A percentile compares a stretch with the other conserved stretches of the same genome.
Conservation (phyloP, 1,139 yeast species). For the Geotrichum fermentans region DNA sequence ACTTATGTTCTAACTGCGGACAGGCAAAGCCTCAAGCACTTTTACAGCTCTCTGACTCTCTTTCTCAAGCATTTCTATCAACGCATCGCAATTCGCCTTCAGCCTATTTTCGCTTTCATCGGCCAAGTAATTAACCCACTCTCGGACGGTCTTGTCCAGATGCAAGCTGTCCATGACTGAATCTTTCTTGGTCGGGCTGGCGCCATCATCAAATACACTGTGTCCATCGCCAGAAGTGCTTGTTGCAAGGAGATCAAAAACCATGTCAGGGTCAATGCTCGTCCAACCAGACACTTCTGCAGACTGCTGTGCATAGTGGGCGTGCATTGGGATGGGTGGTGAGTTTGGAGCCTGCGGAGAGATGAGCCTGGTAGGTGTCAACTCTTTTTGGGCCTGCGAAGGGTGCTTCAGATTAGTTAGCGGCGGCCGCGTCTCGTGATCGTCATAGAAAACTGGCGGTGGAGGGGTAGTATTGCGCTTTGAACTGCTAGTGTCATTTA, state of each 20-base stretch:
- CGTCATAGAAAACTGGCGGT: not conserved
- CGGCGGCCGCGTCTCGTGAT: not conserved
- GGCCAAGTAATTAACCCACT: slow-evolving; percentile 57
- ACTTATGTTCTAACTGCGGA: no score
- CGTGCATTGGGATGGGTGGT: slow-evolving; percentile 1
- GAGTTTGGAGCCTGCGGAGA: slow-evolving; percentile 2
- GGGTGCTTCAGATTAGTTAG: not conserved
- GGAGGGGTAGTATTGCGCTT: slow-evolving; percentile 11
- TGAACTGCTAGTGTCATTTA: not conserved
- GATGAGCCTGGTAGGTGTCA: slow-evolving; percentile 6
- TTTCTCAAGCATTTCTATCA: slow-evolving; percentile 31
- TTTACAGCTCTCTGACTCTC: slow-evolving; percentile 30
- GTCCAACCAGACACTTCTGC: slow-evolving; percentile 26
- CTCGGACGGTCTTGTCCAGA: slow-evolving; percentile 59
- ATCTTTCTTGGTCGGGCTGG: not conserved
- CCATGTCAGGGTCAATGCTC: slow-evolving; percentile 31
- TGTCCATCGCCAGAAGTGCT: not conserved
- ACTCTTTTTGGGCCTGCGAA: not conserved
- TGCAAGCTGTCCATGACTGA: slow-evolving; percentile 39
- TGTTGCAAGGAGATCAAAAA: slow-evolving; percentile 37
- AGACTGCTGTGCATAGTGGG: not conserved
- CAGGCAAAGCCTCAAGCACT: slow-evolving; percentile 17
- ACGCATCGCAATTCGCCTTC: slow-evolving; percentile 32
- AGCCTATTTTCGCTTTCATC: slow-evolving; percentile 33
- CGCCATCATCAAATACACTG: not conserved